Percentiles rank a stretch among this genome's conserved stretches.
These are phyloP conservation scores for Stachybotrys echinatus DNA, from an alignment of 2,329 filamentous ascomycete species.

Conservation along the genomic window DNA sequence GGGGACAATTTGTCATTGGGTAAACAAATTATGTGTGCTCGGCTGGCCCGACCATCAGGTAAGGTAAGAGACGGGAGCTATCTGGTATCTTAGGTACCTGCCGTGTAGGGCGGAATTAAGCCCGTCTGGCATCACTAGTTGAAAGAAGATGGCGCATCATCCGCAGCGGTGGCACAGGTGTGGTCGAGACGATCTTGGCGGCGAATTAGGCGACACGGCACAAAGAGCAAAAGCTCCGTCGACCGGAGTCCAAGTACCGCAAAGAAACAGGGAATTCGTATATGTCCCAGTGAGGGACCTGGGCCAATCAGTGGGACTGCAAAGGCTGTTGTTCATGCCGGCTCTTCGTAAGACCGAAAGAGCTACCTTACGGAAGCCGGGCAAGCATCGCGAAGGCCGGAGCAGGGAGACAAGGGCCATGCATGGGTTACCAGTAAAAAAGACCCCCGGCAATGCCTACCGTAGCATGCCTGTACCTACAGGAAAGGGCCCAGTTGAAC, in stretches of 20 bases:
- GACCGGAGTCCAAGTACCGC: not conserved
- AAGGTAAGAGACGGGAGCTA: no score
- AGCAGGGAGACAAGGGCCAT: not conserved
- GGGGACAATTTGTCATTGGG: not conserved
- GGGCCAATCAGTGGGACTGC: not conserved
- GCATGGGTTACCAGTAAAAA: not conserved
- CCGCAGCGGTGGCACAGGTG: not conserved
- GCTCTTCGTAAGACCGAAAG: not conserved
- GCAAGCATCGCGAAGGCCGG: not conserved
- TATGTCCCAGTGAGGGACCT: not conserved
- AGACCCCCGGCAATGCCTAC: not conserved
- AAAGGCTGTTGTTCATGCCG: not conserved
- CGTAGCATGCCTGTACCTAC: not conserved
- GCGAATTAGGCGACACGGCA: not conserved
- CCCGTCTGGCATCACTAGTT: not conserved
- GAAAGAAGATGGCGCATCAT: not conserved
- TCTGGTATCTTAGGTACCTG: not conserved
- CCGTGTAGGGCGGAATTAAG: not conserved
- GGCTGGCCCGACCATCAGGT: no score
- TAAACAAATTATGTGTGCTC: not conserved
- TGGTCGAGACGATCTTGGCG: not conserved
- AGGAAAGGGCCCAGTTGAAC: not conserved
- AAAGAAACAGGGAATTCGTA: not conserved
- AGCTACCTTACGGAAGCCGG: not conserved
- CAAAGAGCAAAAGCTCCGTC: not conserved